Base-by-base conservation (phyloP, 495 filamentous ascomycete genomes). In the Penicillium simplicissimum region DNA sequence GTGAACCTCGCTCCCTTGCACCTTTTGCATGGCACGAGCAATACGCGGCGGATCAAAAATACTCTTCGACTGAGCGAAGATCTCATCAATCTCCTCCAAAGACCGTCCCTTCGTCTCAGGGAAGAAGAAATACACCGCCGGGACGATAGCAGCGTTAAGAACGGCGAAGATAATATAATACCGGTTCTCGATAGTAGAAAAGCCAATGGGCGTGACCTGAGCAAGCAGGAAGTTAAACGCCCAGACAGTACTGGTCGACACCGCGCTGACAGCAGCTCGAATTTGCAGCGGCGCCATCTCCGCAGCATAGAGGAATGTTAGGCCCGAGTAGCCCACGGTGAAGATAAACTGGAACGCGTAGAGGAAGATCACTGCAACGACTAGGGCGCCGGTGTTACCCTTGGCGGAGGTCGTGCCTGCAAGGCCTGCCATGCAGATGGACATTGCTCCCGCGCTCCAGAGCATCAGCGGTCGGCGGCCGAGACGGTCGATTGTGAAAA, bases 401-500 rank as follows among this genome's bases (percentile, higher is more conserved):
- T 62, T 58, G 6, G 52, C 28, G 7, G 75, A 81, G 14, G 74
- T 76, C 0, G 82, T 86, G 57, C 79, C 80, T 8, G 68, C 79
- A 40, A 74, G 79, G 64, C 73, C 80, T 62, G 67, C 79, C 90
- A 93, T 92, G 10, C 81, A 80, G 57, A 81, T 68, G 4, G 82
- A 72, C 83, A 87, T 87, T 10, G 81, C 82, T 13, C 69, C 70
- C 1, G 77, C 79, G 45, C 81, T 80, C 35, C 71, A 71, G 3
- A 88, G 69, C 74, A 91, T 90, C 17, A 92, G 78, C 40, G 85
- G 84, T 0, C 89, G 82, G 6, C 90, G 84, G 38, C 90, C 90
- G 13, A 87, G 81, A 2, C 88, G 83, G 73, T 93, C 90, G 58
- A 93, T 90, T 51, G 88, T 83, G 76, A 90, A 91, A 84, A 89